Base-by-base conservation (phyloP, 805 yeast genomes). In the Zygoascus ofunaensis region DNA sequence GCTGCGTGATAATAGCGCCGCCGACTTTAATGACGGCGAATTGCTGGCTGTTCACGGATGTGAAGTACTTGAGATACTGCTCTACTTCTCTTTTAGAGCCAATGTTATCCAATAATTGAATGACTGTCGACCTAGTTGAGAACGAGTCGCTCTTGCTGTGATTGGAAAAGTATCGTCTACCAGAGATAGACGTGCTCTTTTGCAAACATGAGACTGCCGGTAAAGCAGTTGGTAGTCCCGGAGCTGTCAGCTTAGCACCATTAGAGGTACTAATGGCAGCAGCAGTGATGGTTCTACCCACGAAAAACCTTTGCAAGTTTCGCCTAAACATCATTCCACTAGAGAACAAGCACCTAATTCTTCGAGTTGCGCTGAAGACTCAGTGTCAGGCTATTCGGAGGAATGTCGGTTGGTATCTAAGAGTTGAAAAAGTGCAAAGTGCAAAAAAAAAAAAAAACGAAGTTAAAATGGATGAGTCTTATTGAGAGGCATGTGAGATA, bases 21-120 rank as follows among this genome's bases (percentile, higher is more conserved):
- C 99, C 99, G 37, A 92, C 98, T 64, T 92, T 92, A 66, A 92
- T 92, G 37, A 92, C 96, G 2, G 99, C 99, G 58, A 92, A 92
- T 59, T 92, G 97, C 62, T 92, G 97, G 47, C 53, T 55, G 51
- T 64, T 61, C 32, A 92, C 97, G 26, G 96, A 87, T 1, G 97
- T 89, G 72, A 92, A 92, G 65, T 90, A 90, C 63, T 87, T 89
- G 59, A 92, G 75, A 65, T 92, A 92, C 65, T 92, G 99, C 64
- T 92, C 98, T 37, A 92, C 98, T 67, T 92, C 99, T 52, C 97
- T 77, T 62, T 92, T 94, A 39, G 97, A 87, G 21, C 97, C 97
- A 54, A 92, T 92, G 65, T 89, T 92, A 71, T 90, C 92, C 62
- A 92, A 72, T 42, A 92, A 72, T 65, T 94, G 98, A 49, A 92